phyloP scores from a whole-genome alignment of 2,329 filamentous ascomycete genomes.

The Nothophaeocryptopus gaeumannii region DNA sequence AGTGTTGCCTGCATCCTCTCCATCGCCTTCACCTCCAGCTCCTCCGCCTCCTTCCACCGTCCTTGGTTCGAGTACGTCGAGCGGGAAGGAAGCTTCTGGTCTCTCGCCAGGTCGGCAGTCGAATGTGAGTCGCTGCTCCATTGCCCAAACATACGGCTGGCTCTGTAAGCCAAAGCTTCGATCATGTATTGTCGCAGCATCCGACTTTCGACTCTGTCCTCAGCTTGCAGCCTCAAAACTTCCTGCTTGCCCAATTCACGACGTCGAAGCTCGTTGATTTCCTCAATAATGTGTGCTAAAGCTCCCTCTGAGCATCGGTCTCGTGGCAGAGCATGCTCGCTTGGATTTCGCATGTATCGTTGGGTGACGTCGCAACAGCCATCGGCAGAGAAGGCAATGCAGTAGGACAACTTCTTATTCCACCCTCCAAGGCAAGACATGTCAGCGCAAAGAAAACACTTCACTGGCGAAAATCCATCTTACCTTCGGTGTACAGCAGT shows the following conservation, averaged over 20 bases:
- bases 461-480: neutral
- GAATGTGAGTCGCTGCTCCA: too few relatives aligned
- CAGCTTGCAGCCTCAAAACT: conserved; percentile 74
- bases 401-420: conserved; percentile 95
- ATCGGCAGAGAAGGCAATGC: conserved; percentile 92
- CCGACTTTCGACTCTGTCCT: too few relatives aligned
- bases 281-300: conserved; percentile 83
- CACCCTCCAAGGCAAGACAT: conserved; percentile 63
- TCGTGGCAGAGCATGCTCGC: conserved; percentile 67
- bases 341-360: conserved; percentile 65
- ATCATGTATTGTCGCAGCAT: too few relatives aligned
- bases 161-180: too few relatives aligned
- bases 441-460: conserved; percentile 15
- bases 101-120: too few relatives aligned
- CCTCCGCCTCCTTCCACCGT: too few relatives aligned
- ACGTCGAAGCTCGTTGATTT: conserved; percentile 81
- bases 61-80: too few relatives aligned
- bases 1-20: too few relatives aligned
- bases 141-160: too few relatives aligned
- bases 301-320: conserved; percentile 83
- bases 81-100: too few relatives aligned
- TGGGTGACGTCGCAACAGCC: conserved; percentile 66
- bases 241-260: conserved; percentile 81
- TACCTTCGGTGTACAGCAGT: conserved; percentile 80
- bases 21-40: too few relatives aligned